Conservation (phyloP, 352 stramenopile genomes). For the Globisporangium okanoganense region DNA sequence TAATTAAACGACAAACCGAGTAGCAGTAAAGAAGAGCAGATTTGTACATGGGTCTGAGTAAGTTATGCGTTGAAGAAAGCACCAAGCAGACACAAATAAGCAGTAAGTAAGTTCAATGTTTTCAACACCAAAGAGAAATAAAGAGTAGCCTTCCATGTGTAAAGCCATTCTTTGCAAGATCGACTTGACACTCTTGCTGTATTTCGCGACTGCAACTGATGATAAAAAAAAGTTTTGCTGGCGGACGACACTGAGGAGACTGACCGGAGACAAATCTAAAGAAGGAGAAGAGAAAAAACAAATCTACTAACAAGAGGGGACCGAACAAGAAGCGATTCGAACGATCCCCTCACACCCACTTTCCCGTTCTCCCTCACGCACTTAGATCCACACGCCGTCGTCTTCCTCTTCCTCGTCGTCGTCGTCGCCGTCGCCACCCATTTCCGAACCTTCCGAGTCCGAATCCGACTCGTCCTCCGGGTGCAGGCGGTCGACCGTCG, state of each 20-base stretch:
- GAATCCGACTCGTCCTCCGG: conserved; percentile 75
- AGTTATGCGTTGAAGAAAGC: conserved; percentile 8
- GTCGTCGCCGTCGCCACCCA: conserved; percentile 21
- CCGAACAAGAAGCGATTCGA: not conserved
- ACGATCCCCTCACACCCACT: not conserved
- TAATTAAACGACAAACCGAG: conserved; percentile 6
- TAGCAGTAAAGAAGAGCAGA: conserved; percentile 3
- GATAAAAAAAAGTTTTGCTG: conserved; percentile 1
- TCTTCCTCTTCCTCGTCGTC: conserved; percentile 60
- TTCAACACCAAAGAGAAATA: not conserved
- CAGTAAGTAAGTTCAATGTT: not conserved
- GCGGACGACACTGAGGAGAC: conserved; percentile 2
- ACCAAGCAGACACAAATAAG: conserved; percentile 6
- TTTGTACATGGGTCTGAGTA: conserved; percentile 8
- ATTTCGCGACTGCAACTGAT: conserved; percentile 1
- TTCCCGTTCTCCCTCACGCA: not conserved
- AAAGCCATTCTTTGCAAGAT: not conserved
- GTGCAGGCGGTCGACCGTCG: conserved; percentile 78
- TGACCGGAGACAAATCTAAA: conserved; percentile 11
- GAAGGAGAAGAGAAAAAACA: conserved; percentile 4
- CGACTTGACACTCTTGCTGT: conserved; percentile 4
- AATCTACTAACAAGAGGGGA: conserved; percentile 18
- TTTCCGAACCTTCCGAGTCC: conserved; percentile 64
- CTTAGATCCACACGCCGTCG: conserved; percentile 87
- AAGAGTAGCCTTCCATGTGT: not conserved